Evolutionary conservation across 768 basidiomycete genomes (phyloP).

Genomic region (Rickenella mellea): DNA sequence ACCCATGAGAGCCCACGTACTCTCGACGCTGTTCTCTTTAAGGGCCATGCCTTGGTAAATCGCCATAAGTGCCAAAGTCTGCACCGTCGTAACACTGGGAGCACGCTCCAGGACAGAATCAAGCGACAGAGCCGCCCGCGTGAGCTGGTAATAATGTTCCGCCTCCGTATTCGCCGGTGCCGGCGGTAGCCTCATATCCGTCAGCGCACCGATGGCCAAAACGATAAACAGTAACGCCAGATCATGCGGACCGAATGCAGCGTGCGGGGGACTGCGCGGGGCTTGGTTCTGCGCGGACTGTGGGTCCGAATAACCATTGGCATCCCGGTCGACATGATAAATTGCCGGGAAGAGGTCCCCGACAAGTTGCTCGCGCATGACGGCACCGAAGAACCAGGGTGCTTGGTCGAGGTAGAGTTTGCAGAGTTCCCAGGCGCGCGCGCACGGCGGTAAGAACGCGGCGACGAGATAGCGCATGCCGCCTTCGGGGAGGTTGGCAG

Average conservation of each 20-base stretch:
- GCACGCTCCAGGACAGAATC: slow-evolving; percentile 57
- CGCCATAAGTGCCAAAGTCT: slow-evolving; percentile 55
- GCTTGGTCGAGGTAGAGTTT: slow-evolving; percentile 71
- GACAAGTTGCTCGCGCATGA: slow-evolving; percentile 51
- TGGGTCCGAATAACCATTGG: slow-evolving; percentile 8
- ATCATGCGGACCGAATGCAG: slow-evolving; percentile 54
- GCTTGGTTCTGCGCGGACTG: slow-evolving; percentile 39
- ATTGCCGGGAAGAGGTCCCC: slow-evolving; percentile 70
- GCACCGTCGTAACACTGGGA: slow-evolving; percentile 25
- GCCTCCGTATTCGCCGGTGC: slow-evolving; percentile 62
- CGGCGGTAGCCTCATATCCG: slow-evolving; percentile 52
- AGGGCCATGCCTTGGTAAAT: slow-evolving; percentile 62
- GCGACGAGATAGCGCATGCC: slow-evolving; percentile 42
- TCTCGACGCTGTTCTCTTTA: slow-evolving; percentile 62
- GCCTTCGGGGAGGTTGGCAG: slow-evolving; percentile 33
- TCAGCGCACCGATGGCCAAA: slow-evolving; percentile 61
- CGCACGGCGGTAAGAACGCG: slow-evolving; percentile 43
- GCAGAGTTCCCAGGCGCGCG: slow-evolving; percentile 43
- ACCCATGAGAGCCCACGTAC: slow-evolving; percentile 58
- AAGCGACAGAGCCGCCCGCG: slow-evolving; percentile 54
- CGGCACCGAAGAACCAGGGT: slow-evolving; percentile 72
- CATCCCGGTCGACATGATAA: slow-evolving; percentile 32
- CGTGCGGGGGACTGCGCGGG: slow-evolving; percentile 61
- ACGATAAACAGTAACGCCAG: slow-evolving; percentile 63
- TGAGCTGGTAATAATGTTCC: slow-evolving; percentile 47